These are phyloP conservation scores for Cystobasidium ongulense DNA, from an alignment of 768 basidiomycete genomes.

Conservation along the genomic window DNA sequence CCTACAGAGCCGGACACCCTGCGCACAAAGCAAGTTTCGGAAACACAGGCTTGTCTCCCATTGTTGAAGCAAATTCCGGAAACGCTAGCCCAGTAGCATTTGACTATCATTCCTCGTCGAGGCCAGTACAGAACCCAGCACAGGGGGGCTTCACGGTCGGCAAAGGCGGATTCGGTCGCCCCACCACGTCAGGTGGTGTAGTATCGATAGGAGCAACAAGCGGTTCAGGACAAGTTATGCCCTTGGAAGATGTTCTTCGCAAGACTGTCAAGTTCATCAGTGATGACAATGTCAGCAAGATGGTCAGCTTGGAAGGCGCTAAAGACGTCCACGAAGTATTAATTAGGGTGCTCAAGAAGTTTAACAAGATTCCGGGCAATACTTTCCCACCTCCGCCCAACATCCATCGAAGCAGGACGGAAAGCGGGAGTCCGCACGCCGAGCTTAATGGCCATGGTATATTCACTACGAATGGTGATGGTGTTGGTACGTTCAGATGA, in stretches of 20 bases:
- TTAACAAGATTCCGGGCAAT: constrained; percentile 53
- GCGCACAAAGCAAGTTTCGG: background rate
- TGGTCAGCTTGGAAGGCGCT: constrained; percentile 65
- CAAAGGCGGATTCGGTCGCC: constrained; percentile 54
- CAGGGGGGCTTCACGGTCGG: constrained; percentile 53
- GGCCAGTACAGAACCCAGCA: constrained; percentile 32
- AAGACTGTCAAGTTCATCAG: constrained; percentile 76
- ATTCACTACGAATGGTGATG: constrained; percentile 31
- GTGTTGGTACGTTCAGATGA: constrained; percentile 30
- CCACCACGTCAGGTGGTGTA: constrained; percentile 34
- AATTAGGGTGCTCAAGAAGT: constrained; percentile 80
- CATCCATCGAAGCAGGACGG: constrained; percentile 3
- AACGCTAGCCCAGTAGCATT: background rate
- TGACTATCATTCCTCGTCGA: constrained; percentile 8
- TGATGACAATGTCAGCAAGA: constrained; percentile 64
- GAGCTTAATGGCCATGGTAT: constrained; percentile 40
- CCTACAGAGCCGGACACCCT: background rate
- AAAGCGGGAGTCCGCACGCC: constrained; percentile 9
- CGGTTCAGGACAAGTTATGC: constrained; percentile 1
- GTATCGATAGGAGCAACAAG: constrained; percentile 19
- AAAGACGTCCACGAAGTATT: constrained; percentile 75
- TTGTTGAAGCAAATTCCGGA: background rate
- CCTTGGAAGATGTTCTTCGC: constrained; percentile 65
- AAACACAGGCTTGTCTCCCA: constrained; percentile 11
- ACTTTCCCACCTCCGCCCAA: background rate